Base-by-base conservation (phyloP, 371 early-diverging fungal species). In the Mucor indicus region DNA sequence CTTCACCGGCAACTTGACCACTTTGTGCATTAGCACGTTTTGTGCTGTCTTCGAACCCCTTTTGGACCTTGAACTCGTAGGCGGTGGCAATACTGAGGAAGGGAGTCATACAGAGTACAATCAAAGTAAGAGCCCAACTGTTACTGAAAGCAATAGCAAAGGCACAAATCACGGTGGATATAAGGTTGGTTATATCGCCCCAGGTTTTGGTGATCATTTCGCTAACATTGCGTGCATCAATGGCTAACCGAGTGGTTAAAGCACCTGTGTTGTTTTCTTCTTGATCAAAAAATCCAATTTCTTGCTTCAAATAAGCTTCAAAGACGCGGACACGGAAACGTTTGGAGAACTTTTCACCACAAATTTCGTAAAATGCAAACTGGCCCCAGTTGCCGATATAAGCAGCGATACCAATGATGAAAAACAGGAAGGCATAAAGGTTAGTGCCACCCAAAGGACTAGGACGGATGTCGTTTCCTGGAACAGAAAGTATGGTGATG, bases 281-380 rank as follows among this genome's bases (percentile, higher is more conserved):
- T 16, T 74, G 60, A 67, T 95, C 96, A 68, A 91, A 95, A 64
- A 81, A 96, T 1, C 70, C 86, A 46, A 92, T 82, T 38, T 94
- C 92, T 64, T 95, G 95, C n/a, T 69, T 55, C 38, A 87, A 48
- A 37, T 86, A 70, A 6, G 80, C 62, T 6, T 59, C 52, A 60
- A 89, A 87, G 0, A 76, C 43, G 42, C 48, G 27, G 16, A 62
- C 56, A 11, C 90, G 67, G 21, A 89, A 48, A 16, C 84, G 72
- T 13, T 67, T 62, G 7, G 86, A 82, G 29, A 84, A 68, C 1
- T 60, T 61, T 55, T 81, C 84, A 37, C 79, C 79, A 9, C 72
- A 61, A 23, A 72, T 45, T 46, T 74, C 74, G 46, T 73, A 74
- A 6, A 58, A 38, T 8, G 50, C 35, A 20, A 47, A 54, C 25